phyloP scores from a whole-genome alignment of 305 asterid genomes.

The Fraxinus paxiana region DNA sequence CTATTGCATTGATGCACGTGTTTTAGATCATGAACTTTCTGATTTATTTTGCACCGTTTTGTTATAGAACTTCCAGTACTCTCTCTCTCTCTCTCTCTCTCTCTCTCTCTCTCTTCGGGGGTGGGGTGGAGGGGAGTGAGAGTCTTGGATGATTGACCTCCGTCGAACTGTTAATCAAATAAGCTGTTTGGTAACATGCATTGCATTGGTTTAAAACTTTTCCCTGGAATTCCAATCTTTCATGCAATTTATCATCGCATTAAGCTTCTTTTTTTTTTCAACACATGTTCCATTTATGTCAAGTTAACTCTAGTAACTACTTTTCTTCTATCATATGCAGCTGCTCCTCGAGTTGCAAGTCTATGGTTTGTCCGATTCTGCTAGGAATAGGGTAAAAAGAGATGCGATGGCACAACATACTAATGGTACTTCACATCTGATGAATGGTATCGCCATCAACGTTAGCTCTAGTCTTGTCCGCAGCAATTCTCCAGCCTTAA shows the following conservation, averaged over 20 bases:
- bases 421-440: conserved; percentile 46
- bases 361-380: conserved; percentile 79
- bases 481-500: conserved; percentile 46
- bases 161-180: not conserved
- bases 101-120: no score
- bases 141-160: not conserved
- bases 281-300: not conserved
- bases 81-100: not conserved
- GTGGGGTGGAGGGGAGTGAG: not conserved
- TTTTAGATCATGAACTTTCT: not conserved
- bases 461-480: conserved; percentile 39
- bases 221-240: conserved; percentile 13
- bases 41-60: conserved; percentile 6
- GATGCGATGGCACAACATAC: conserved; percentile 42
- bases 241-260: not conserved
- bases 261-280: not conserved
- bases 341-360: conserved; percentile 89
- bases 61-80: conserved; percentile 8
- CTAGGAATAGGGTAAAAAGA: conserved; percentile 48
- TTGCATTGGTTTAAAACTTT: not conserved
- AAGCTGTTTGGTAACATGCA: conserved; percentile 8
- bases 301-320: conserved; percentile 15
- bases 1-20: conserved; percentile 4
- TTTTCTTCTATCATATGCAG: conserved; percentile 43
- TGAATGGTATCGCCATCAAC: conserved; percentile 55